phyloP scores from a whole-genome alignment of 495 filamentous ascomycete species.

The Viridothelium virens region DNA sequence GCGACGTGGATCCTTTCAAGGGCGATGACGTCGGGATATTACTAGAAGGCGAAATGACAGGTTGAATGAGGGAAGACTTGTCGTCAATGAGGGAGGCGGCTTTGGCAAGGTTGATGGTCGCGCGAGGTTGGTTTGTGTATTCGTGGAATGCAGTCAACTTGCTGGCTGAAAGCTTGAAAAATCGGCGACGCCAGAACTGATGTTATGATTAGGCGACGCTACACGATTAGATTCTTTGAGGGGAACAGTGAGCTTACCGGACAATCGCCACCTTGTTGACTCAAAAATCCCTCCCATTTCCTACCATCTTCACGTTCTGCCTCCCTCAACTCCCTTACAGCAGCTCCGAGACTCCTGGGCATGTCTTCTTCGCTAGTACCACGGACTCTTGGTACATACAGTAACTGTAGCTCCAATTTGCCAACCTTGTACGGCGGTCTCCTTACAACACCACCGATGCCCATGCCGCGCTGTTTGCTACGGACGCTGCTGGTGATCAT shows the following conservation, averaged over 20 bases:
- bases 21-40: not conserved
- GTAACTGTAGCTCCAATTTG: conserved; percentile 82
- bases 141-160: conserved; percentile 96
- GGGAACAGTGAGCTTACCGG: conserved; percentile 58
- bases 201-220: conserved; percentile 26
- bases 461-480: conserved; percentile 69
- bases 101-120: conserved; percentile 93
- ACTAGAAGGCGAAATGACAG: conserved; percentile 15
- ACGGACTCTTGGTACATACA: conserved; percentile 90
- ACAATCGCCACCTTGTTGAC: conserved; percentile 95
- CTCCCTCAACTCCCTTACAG: conserved; percentile 83
- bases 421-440: conserved; percentile 89
- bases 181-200: conserved; percentile 93
- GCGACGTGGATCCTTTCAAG: conserved; percentile 51
- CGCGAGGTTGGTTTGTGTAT: conserved; percentile 85
- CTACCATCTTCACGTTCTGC: conserved; percentile 54
- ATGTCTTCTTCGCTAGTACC: conserved; percentile 88
- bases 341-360: conserved; percentile 96
- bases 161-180: conserved; percentile 86
- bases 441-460: conserved; percentile 50
- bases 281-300: conserved; percentile 79
- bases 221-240: conserved; percentile 5
- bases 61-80: conserved; percentile 65
- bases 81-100: conserved; percentile 93
- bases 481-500: conserved; percentile 67